These are phyloP conservation scores for Talaromyces sp. DNA, from an alignment of 2,329 filamentous ascomycete species.

Conservation along the genomic window DNA sequence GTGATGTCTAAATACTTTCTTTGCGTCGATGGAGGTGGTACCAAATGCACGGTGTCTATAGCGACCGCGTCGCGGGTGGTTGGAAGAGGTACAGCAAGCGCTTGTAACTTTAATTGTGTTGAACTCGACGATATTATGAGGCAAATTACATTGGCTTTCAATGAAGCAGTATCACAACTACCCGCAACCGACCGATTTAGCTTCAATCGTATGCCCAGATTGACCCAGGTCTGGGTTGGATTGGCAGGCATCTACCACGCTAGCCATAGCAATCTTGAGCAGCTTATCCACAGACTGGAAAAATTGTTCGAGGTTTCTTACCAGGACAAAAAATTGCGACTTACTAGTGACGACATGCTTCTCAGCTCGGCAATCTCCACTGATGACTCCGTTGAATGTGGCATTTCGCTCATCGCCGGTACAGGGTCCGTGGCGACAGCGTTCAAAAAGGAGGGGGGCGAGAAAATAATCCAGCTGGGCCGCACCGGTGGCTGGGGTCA, in stretches of 20 bases:
- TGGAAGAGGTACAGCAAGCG: neutral
- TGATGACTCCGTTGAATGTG: neutral
- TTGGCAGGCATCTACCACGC: neutral
- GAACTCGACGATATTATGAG: neutral
- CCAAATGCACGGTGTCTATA: slow-evolving; percentile 3
- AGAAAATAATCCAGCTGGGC: neutral
- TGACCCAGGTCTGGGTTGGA: neutral
- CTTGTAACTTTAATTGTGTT: slow-evolving; percentile 1
- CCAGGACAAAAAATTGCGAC: neutral
- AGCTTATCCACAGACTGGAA: neutral
- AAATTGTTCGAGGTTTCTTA: neutral
- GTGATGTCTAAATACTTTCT: neutral
- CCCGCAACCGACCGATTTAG: neutral
- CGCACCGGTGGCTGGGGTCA: slow-evolving; percentile 1
- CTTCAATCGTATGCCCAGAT: neutral
- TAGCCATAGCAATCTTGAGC: neutral
- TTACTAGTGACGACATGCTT: neutral
- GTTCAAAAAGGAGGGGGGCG: neutral
- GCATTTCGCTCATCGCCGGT: neutral
- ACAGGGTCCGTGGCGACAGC: neutral
- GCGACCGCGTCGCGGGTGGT: neutral
- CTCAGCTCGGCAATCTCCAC: neutral
- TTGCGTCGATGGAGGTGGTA: slow-evolving; percentile 2
- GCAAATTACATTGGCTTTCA: neutral
- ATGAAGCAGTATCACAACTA: neutral